Evolutionary conservation across 208 protist genomes (phyloP), one percentile per base, ranked within the genome.

Genomic region (Strigomonas galati): DNA sequence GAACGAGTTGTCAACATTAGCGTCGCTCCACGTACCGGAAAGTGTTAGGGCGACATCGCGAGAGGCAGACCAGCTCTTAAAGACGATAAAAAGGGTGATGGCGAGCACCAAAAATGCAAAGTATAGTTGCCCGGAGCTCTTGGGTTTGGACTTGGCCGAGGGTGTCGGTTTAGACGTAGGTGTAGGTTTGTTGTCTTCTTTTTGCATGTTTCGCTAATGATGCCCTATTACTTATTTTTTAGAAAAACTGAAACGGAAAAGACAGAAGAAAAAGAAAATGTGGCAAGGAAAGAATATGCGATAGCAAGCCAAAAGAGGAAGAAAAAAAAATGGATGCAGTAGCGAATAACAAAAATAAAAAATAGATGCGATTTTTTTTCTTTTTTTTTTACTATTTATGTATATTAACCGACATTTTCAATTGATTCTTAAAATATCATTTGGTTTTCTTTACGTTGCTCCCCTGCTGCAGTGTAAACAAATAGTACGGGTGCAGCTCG

Each of bases 401-500:
- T 5, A 49, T 49, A 31, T 3, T n/a, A n/a, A n/a, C n/a, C n/a
- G n/a, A n/a, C n/a, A n/a, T n/a, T n/a, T n/a, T n/a, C n/a, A n/a
- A n/a, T n/a, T n/a, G n/a, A n/a, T n/a, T n/a, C n/a, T n/a, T n/a
- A 49, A 64, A 53, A 54, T 35, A 48, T 28, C 21, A 31, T 19
- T 46, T 15, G 9, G 52, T 60, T 2, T 48, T 43, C 30, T 56
- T 56, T 40, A 24, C 15, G 12, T 64, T 21, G 65, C 31, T 62
- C 43, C 53, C 21, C 32, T 61, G 6, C 40, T 56, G 62, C 40
- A 92, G 63, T 35, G 80, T 62, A 78, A 82, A 72, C 63, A 89
- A 62, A 55, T 95, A 95, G 61, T 87, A 95, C 2, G 84, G 67
- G 64, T 91, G 71, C 40, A 88, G 74, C 52, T 85, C 71, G 61